Evolutionary conservation across 371 early-diverging fungal genomes (phyloP), one percentile per base, ranked within the genome.

Genomic region (Parasitella parasitica): DNA sequence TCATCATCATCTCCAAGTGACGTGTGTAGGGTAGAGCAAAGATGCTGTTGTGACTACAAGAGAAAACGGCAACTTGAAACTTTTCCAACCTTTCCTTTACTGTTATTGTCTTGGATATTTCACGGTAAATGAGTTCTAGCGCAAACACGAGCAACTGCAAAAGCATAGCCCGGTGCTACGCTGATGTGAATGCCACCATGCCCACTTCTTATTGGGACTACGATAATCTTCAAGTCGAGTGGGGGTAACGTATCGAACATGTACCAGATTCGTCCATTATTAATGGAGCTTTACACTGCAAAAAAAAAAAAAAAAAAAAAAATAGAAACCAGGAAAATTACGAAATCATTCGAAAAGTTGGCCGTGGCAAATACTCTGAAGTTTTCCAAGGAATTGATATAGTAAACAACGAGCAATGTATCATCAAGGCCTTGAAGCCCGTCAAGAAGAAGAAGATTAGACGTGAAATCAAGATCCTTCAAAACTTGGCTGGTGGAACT

Each of bases 341-440:
- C 75, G 96, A 96, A 80, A 97, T 99, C 63, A 84, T 94, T 34
- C 88, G 94, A 57, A 97, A 96, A 80, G 87, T 99, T 38, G 99
- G 99, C 35, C 91, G 98, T 54, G 99, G 99, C 59, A 99, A 99
- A 83, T 99, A 99, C 86, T 98, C 98, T 3, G 99, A 99, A 76
- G 99, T 99, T 13, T 99, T 99, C 83, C 95, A 97, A 80, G 99
- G 99, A 15, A 82, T 94, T 74, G 92, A 63, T 24, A 81, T 94
- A 39, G 81, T 77, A 56, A 86, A 82, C 72, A 72, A 82, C 64
- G 80, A 89, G 61, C 89, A 92, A 71, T 94, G 96, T 75, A 93
- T 99, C 66, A 99, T 99, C 86, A 99, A 99, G 83, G 98, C 98
- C 11, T 85, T 99, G 63, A 99, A 99, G 81, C 99, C 99, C 4